These are phyloP conservation scores for Coniophora puteana DNA, from an alignment of 1,284 basidiomycete genomes.

Conservation along the genomic window DNA sequence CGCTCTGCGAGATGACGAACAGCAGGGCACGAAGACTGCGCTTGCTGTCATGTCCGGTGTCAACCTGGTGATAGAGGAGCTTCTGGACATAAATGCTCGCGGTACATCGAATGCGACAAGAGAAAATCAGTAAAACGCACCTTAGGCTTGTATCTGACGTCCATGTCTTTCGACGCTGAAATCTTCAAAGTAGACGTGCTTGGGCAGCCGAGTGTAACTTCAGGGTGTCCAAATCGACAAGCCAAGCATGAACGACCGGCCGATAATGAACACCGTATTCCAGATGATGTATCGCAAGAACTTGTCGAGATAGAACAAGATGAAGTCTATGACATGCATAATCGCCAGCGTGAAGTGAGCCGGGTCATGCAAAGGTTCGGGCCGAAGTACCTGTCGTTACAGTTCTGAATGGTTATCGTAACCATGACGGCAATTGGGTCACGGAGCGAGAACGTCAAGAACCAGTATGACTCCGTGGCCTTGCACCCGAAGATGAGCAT, in stretches of 20 bases:
- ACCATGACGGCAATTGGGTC: constrained; percentile 90
- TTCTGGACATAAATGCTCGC: constrained; percentile 96
- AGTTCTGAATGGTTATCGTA: constrained; percentile 88
- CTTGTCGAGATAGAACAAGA: constrained; percentile 94
- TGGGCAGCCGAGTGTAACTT: constrained; percentile 91
- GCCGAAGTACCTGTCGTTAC: constrained; percentile 82
- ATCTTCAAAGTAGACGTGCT: constrained; percentile 95
- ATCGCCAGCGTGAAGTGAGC: constrained; percentile 89
- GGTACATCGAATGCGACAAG: constrained; percentile 80
- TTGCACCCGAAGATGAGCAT: constrained; percentile 91
- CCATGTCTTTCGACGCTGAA: constrained; percentile 89
- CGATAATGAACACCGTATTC: constrained; percentile 94
- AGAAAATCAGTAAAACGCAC: constrained; percentile 33
- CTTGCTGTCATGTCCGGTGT: constrained; percentile 77
- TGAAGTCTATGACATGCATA: constrained; percentile 96
- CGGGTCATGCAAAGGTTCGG: constrained; percentile 81
- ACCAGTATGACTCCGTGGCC: constrained; percentile 93
- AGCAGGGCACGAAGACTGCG: constrained; percentile 88
- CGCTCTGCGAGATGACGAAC: constrained; percentile 91
- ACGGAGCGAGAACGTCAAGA: constrained; percentile 90
- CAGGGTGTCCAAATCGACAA: constrained; percentile 97
- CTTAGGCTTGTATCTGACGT: constrained; percentile 97
- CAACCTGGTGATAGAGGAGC: constrained; percentile 91
- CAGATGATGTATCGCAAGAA: constrained; percentile 98
- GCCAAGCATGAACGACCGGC: constrained; percentile 84